phyloP scores from a whole-genome alignment of 352 stramenopile genomes.

The Vaucheria bursata region DNA sequence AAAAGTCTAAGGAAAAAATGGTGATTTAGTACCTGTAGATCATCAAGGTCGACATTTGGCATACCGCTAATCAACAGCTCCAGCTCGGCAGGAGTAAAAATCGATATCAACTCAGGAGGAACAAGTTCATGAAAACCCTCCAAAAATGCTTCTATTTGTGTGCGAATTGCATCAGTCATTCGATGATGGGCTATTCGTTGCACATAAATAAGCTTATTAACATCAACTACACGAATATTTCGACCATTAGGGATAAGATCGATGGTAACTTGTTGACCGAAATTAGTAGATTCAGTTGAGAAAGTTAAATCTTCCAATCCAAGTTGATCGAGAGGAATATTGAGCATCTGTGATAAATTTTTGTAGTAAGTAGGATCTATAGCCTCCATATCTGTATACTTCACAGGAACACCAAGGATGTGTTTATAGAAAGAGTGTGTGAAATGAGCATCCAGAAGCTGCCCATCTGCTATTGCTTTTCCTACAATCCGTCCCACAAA shows the following conservation, averaged over 20 bases:
- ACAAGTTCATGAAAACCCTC: conserved; percentile 88
- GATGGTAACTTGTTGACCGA: conserved; percentile 59
- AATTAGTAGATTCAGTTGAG: conserved; percentile 48
- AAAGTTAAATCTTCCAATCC: conserved; percentile 71
- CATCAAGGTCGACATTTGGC: conserved; percentile 80
- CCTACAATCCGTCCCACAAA: conserved; percentile 95
- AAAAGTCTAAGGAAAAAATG: too few species aligned
- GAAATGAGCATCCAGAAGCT: conserved; percentile 97
- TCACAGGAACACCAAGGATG: conserved; percentile 91
- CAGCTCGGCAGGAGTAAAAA: conserved; percentile 93
- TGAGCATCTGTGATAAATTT: conserved; percentile 69
- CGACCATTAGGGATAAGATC: conserved; percentile 87
- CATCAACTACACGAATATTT: conserved; percentile 86
- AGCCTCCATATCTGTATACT: conserved; percentile 94
- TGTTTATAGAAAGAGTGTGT: conserved; percentile 97
- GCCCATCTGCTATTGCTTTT: conserved; percentile 95
- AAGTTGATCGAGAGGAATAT: conserved; percentile 67
- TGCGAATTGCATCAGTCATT: conserved; percentile 96
- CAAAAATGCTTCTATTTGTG: conserved; percentile 71
- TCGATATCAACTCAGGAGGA: conserved; percentile 77
- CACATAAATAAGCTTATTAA: conserved; percentile 94
- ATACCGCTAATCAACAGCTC: conserved; percentile 95
- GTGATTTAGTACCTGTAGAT: conserved; percentile 33
- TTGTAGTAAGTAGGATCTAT: conserved; percentile 66
- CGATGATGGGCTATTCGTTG: conserved; percentile 83